phyloP scores from a whole-genome alignment of 2,329 filamentous ascomycete genomes.

The Phaeosphaeriaceae sp. region DNA sequence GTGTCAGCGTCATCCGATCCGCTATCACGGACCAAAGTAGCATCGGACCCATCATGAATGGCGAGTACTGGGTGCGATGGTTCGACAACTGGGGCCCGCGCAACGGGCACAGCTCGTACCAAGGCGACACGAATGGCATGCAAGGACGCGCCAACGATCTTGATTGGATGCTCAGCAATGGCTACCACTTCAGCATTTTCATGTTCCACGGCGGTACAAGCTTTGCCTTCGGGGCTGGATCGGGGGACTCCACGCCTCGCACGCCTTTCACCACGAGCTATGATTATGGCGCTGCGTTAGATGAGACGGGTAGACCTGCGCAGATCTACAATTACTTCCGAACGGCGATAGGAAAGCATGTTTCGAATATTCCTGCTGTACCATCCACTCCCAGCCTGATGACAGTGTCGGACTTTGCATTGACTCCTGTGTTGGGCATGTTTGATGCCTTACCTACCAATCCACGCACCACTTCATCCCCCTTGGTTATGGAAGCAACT shows the following conservation, averaged over 20 bases:
- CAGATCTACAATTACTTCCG: conserved; percentile 54
- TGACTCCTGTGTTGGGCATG: conserved; percentile 49
- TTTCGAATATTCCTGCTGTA: conserved; percentile 48
- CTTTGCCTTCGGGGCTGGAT: conserved; percentile 58
- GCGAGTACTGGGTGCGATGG: conserved; percentile 58
- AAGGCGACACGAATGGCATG: conserved; percentile 18
- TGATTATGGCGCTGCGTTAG: conserved; percentile 60
- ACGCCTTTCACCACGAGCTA: conserved; percentile 57
- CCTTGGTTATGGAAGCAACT: conserved; percentile 56
- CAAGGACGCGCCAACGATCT: conserved; percentile 27
- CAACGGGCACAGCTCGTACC: conserved; percentile 47
- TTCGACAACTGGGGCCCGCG: conserved; percentile 55
- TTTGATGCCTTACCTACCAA: conserved; percentile 43
- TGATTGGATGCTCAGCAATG: conserved; percentile 31
- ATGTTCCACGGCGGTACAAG: conserved; percentile 64
- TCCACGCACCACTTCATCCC: conserved; percentile 20
- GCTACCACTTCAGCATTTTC: conserved; percentile 57
- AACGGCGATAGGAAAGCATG: conserved; percentile 49
- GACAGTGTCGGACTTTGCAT: conserved; percentile 45
- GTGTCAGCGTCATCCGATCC: conserved; percentile 52
- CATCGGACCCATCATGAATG: conserved; percentile 56
- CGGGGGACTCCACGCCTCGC: conserved; percentile 51
- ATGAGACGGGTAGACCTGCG: conserved; percentile 58
- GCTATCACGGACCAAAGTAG: conserved; percentile 54
- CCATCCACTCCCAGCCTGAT: conserved; percentile 43